Evolutionary conservation across 805 yeast species (phyloP).

Genomic region (Candida saitoana): DNA sequence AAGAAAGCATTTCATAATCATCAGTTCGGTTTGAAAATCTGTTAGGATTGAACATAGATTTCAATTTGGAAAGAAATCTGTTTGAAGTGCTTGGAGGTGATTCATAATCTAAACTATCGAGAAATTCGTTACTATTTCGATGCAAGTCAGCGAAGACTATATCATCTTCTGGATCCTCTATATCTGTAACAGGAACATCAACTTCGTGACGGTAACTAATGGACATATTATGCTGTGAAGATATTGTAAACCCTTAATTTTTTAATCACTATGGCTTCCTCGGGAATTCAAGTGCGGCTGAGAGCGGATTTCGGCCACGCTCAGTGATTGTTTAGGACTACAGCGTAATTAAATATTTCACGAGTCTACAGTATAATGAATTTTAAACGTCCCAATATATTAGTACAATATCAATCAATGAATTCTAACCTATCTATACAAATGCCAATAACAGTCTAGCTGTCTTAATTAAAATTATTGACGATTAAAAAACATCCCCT

Average conservation of each 20-base stretch:
- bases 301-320: background rate
- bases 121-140: slow-evolving; percentile 7
- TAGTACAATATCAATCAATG: slow-evolving; percentile 1
- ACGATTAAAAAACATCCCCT: slow-evolving; percentile 64
- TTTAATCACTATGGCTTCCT: too few species aligned
- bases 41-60: background rate
- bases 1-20: slow-evolving; percentile 4
- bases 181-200: slow-evolving; percentile 54
- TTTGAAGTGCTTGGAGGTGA: background rate
- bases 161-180: slow-evolving; percentile 45
- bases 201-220: slow-evolving; percentile 30
- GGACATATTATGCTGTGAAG: slow-evolving; percentile 14
- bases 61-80: background rate
- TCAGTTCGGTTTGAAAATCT: background rate
- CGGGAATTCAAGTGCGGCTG: background rate
- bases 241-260: background rate
- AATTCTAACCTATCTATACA: slow-evolving; percentile 1
- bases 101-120: slow-evolving; percentile 24
- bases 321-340: too few species aligned
- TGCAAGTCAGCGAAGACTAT: slow-evolving; percentile 19
- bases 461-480: slow-evolving; percentile 2
- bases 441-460: slow-evolving; percentile 1
- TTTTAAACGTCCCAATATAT: slow-evolving; percentile 1
- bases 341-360: too few species aligned
- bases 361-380: background rate